Evolutionary conservation across 2,329 filamentous ascomycete genomes (phyloP).

Genomic region (Pseudogymnoascus sp.): DNA sequence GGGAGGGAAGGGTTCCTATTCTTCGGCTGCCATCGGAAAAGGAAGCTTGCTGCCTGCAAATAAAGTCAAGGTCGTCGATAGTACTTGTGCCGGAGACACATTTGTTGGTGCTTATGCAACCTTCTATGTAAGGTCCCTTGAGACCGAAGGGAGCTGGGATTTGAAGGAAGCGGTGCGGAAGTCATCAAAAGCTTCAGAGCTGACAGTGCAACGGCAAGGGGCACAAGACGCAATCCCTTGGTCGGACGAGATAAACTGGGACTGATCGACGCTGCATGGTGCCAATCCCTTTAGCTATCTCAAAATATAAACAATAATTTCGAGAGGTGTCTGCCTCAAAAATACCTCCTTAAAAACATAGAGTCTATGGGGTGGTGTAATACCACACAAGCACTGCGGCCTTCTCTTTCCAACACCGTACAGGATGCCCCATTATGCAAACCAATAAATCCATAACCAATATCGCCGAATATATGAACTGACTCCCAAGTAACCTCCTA

Average conservation of each 20-base stretch:
- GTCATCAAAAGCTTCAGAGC: conserved; percentile 55
- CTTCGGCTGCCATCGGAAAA: conserved; percentile 40
- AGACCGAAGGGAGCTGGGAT: conserved; percentile 23
- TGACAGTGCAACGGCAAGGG: conserved; percentile 57
- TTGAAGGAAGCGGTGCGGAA: conserved; percentile 44
- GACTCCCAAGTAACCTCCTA: neutral
- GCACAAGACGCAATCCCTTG: conserved; percentile 62
- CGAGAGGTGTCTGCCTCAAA: neutral
- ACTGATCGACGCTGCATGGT: neutral
- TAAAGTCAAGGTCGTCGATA: conserved; percentile 77
- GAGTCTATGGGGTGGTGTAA: neutral
- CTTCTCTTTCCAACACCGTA: neutral
- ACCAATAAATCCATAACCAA: neutral
- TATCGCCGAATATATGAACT: neutral
- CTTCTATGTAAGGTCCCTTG: conserved; percentile 46
- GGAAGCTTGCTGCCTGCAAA: conserved; percentile 51
- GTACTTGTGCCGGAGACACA: conserved; percentile 88
- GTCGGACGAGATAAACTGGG: conserved; percentile 41
- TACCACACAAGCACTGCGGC: neutral
- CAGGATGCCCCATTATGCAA: neutral
- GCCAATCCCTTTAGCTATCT: neutral
- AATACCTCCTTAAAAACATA: neutral
- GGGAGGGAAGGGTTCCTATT: conserved; percentile 71
- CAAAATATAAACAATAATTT: neutral
- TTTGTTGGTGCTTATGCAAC: conserved; percentile 86